Percentiles rank a stretch among this genome's conserved stretches.
phyloP scores from a whole-genome alignment of 106 monocot species.

The Platanthera guangdongensis region DNA sequence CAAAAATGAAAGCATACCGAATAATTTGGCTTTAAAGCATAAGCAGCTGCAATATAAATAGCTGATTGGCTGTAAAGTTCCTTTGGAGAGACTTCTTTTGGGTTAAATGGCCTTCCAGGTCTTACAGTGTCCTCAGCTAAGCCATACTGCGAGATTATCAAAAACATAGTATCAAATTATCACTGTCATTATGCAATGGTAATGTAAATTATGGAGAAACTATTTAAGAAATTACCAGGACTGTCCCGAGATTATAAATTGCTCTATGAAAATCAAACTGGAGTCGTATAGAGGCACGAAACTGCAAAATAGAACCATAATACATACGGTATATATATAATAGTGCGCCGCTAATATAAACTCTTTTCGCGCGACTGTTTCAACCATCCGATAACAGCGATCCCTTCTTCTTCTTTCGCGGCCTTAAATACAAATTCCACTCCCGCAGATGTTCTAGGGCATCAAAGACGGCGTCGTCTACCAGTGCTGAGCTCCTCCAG shows the following conservation, averaged over 20 bases:
- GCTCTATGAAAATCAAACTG: slow-evolving; percentile 99
- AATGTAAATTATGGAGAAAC: not conserved
- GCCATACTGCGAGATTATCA: slow-evolving; percentile 60
- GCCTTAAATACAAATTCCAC: no score
- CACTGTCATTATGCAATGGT: not conserved
- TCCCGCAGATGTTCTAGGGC: no score
- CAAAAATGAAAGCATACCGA: slow-evolving; percentile 38
- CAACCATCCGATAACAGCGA: no score
- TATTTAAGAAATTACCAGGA: slow-evolving; percentile 48
- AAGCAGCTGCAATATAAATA: slow-evolving; percentile 98
- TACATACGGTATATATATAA: not conserved
- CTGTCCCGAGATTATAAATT: slow-evolving; percentile 98
- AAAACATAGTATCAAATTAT: slow-evolving; percentile 1
- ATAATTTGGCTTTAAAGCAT: slow-evolving; percentile 92
- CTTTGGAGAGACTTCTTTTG: slow-evolving; percentile 70
- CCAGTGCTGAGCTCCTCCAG: no score
- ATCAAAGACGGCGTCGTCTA: no score
- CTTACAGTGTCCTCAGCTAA: slow-evolving; percentile 91
- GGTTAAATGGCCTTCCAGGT: slow-evolving; percentile 55
- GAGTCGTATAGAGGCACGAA: slow-evolving; percentile 89
- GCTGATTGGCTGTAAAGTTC: slow-evolving; percentile 95
- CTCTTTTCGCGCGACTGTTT: no score
- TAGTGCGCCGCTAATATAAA: no score
- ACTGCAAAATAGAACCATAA: slow-evolving; percentile 34
- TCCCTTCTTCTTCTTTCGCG: no score